Percentiles rank a stretch among this genome's conserved stretches.
Evolutionary conservation across 495 filamentous ascomycete species (phyloP).

Genomic region (Hapsidospora chrysogenum): DNA sequence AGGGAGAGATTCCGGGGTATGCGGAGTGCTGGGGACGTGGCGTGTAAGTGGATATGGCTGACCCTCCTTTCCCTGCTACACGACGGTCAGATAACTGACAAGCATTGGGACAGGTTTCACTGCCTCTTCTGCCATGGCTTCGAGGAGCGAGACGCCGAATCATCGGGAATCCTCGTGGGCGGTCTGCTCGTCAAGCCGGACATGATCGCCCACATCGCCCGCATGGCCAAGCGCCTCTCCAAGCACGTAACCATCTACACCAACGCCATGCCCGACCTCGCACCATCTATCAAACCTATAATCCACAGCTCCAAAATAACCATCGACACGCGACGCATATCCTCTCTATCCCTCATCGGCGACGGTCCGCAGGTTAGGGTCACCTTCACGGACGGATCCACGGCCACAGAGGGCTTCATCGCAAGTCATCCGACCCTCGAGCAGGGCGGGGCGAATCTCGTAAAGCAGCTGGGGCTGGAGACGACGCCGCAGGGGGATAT

Average conservation of each 20-base stretch:
- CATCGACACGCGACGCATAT: conserved; percentile 6
- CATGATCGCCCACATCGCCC: conserved; percentile 5
- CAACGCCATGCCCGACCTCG: conserved; percentile 7
- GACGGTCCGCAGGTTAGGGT: not conserved
- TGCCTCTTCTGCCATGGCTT: conserved; percentile 17
- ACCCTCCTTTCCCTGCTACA: not conserved
- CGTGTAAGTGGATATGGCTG: conserved; percentile 22
- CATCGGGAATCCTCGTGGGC: conserved; percentile 11
- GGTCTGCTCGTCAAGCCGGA: conserved; percentile 4
- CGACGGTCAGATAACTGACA: not conserved
- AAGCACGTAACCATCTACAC: conserved; percentile 12
- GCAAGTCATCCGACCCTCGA: conserved; percentile 4
- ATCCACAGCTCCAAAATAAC: conserved; percentile 3
- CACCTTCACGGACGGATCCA: conserved; percentile 7
- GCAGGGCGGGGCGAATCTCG: conserved; percentile 6
- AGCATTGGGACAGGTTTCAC: conserved; percentile 7
- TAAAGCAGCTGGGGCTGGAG: conserved; percentile 8
- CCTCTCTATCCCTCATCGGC: not conserved
- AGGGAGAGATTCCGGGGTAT: conserved; percentile 15
- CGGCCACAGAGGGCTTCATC: conserved; percentile 7
- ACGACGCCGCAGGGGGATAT: conserved; percentile 6
- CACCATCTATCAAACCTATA: not conserved
- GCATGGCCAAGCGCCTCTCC: conserved; percentile 9
- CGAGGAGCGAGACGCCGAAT: conserved; percentile 10
- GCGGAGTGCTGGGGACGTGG: conserved; percentile 19